phyloP scores from a whole-genome alignment of 805 yeast species.

The Candida insectalens region DNA sequence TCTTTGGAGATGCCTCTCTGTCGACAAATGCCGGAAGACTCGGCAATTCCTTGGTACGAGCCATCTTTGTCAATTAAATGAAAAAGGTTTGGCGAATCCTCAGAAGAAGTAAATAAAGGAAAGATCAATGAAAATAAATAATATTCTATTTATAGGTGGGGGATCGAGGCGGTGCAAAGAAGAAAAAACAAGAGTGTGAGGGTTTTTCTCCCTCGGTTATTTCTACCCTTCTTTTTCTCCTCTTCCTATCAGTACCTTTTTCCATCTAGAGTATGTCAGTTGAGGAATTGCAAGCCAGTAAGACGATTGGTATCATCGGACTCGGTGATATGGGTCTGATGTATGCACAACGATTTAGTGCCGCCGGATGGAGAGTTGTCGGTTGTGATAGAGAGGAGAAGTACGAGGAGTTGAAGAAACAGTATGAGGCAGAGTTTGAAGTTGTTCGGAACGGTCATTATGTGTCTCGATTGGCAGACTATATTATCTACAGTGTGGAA shows the following conservation, averaged over 20 bases:
- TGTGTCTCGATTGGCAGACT: constrained; percentile 76
- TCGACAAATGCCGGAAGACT: constrained; percentile 14
- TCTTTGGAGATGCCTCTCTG: constrained; percentile 2
- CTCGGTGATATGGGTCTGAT: constrained; percentile 94
- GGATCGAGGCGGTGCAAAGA: too few relatives aligned
- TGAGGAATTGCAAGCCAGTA: too few relatives aligned
- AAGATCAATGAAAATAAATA: too few relatives aligned
- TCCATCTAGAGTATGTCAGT: too few relatives aligned
- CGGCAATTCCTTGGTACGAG: constrained; percentile 14
- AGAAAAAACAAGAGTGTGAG: too few relatives aligned
- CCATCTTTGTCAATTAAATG: too few relatives aligned
- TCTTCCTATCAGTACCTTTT: too few relatives aligned
- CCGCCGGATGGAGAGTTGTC: constrained; percentile 82
- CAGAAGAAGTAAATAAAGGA: too few relatives aligned
- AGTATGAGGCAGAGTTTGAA: constrained; percentile 26
- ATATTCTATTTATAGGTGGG: too few relatives aligned
- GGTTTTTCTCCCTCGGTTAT: too few relatives aligned
- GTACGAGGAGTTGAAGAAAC: constrained; percentile 34
- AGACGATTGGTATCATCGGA: constrained; percentile 83
- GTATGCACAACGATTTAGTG: constrained; percentile 69
- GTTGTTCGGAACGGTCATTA: constrained; percentile 72
- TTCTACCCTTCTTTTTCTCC: too few relatives aligned
- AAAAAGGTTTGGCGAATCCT: too few relatives aligned
- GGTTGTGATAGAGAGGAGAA: constrained; percentile 78
- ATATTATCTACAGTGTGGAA: constrained; percentile 84